Percentiles rank a stretch among this genome's conserved stretches.
These are phyloP conservation scores for Blastobotrys indianensis DNA, from an alignment of 1,139 yeast species.

Conservation along the genomic window DNA sequence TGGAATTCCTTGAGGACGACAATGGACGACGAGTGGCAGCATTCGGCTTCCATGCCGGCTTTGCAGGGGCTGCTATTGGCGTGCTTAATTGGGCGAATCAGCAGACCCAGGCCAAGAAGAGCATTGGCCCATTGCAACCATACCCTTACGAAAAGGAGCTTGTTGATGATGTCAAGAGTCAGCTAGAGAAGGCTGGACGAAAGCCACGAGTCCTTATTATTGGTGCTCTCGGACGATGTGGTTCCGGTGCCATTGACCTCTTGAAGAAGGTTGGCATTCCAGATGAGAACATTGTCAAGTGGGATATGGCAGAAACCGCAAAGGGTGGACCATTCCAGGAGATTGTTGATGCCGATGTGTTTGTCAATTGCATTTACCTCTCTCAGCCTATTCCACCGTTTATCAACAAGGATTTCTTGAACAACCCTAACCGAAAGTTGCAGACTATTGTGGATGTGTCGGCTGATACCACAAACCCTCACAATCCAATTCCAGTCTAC, in stretches of 20 bases:
- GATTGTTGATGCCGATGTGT: conserved; percentile 79
- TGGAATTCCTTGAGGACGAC: conserved; percentile 90
- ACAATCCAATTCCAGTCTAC: conserved; percentile 95
- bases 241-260: conserved; percentile 92
- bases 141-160: conserved; percentile 74
- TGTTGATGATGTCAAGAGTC: conserved; percentile 57
- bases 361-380: conserved; percentile 91
- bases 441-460: conserved; percentile 95
- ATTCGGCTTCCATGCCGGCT: conserved; percentile 96
- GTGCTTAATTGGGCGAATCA: conserved; percentile 91
- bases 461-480: conserved; percentile 97
- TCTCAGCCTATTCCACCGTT: conserved; percentile 93
- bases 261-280: conserved; percentile 83
- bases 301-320: conserved; percentile 97
- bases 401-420: conserved; percentile 62
- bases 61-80: conserved; percentile 98
- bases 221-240: conserved; percentile 98
- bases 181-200: conserved; percentile 56
- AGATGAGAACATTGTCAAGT: conserved; percentile 71
- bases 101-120: conserved; percentile 62
- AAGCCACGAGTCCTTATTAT: conserved; percentile 79
- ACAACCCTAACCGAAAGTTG: conserved; percentile 60
- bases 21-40: conserved; percentile 98
- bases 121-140: conserved; percentile 62
- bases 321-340: conserved; percentile 96